Evolutionary conservation across 768 basidiomycete genomes (phyloP).

Genomic region (Kwoniella newhampshirensis): DNA sequence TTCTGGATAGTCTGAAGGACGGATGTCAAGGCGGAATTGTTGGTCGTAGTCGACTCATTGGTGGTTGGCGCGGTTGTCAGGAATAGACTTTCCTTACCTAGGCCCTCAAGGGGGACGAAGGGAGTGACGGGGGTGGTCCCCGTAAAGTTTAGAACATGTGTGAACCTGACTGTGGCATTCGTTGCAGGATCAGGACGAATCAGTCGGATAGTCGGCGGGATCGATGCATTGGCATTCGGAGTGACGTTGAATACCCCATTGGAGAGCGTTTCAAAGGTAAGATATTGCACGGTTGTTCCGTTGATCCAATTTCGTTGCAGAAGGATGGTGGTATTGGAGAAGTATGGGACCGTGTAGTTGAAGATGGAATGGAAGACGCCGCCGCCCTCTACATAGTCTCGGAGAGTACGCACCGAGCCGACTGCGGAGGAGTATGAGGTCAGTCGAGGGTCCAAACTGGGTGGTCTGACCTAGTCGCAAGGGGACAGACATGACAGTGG

Average conservation of each 20-base stretch:
- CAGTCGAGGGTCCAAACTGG: too few species aligned
- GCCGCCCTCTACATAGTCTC: slow-evolving; percentile 56
- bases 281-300: slow-evolving; percentile 50
- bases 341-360: slow-evolving; percentile 56
- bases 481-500: not conserved
- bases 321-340: slow-evolving; percentile 53
- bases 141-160: slow-evolving; percentile 55
- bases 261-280: slow-evolving; percentile 46
- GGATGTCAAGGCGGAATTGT: slow-evolving; percentile 39
- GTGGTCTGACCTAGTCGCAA: too few species aligned
- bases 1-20: slow-evolving; percentile 49
- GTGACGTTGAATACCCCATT: slow-evolving; percentile 54
- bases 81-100: slow-evolving; percentile 53
- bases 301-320: slow-evolving; percentile 58
- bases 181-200: slow-evolving; percentile 40
- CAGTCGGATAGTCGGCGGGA: slow-evolving; percentile 54
- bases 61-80: slow-evolving; percentile 32
- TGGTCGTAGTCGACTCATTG: slow-evolving; percentile 1
- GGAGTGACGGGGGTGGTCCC: slow-evolving; percentile 49
- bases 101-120: slow-evolving; percentile 46
- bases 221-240: slow-evolving; percentile 50
- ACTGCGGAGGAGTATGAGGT: slow-evolving; percentile 32
- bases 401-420: slow-evolving; percentile 56
- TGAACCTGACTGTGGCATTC: slow-evolving; percentile 43
- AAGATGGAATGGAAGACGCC: slow-evolving; percentile 54